Percentiles rank a stretch among this genome's conserved stretches.
Conservation (phyloP, 192 early-diverging fungal genomes). For the Backusella westeae region DNA sequence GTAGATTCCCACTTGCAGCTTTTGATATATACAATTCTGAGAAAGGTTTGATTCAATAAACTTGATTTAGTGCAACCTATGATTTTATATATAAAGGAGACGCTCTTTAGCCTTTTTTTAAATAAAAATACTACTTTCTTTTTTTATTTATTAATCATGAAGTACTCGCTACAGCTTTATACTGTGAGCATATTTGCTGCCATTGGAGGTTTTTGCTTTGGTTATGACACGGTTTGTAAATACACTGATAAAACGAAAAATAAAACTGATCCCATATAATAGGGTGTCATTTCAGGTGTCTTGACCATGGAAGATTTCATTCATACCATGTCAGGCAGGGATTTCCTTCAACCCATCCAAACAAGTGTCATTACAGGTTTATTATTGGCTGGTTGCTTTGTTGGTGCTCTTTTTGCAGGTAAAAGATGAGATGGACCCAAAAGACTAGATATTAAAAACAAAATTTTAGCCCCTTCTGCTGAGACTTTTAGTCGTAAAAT, state of each 20-base stretch:
- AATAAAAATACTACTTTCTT: not conserved
- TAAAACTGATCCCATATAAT: too few species aligned
- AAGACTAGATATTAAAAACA: too few species aligned
- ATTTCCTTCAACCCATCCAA: conserved; percentile 12
- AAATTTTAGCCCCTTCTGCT: conserved; percentile 9
- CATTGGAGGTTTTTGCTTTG: conserved; percentile 63
- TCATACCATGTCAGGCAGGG: conserved; percentile 18
- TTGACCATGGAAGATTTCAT: conserved; percentile 57
- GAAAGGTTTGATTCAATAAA: not conserved
- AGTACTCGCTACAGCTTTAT: conserved; percentile 21
- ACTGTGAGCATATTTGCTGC: conserved; percentile 41
- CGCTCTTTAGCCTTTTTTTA: not conserved
- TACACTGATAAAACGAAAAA: too few species aligned
- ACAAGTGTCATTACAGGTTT: conserved; percentile 51
- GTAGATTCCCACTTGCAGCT: not conserved
- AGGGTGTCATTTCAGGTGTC: conserved; percentile 63
- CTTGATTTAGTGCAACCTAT: not conserved
- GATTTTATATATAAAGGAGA: not conserved
- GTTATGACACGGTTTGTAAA: conserved; percentile 54
- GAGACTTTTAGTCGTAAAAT: conserved; percentile 55
- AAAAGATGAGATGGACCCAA: not conserved
- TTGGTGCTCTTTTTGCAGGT: conserved; percentile 68
- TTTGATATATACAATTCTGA: not conserved
- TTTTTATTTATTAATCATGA: not conserved
- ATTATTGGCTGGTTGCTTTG: conserved; percentile 70